Percentiles rank a stretch among this genome's conserved stretches.
Evolutionary conservation across 129 eudicot species (phyloP).

Genomic region (Artemisia tridentata): DNA sequence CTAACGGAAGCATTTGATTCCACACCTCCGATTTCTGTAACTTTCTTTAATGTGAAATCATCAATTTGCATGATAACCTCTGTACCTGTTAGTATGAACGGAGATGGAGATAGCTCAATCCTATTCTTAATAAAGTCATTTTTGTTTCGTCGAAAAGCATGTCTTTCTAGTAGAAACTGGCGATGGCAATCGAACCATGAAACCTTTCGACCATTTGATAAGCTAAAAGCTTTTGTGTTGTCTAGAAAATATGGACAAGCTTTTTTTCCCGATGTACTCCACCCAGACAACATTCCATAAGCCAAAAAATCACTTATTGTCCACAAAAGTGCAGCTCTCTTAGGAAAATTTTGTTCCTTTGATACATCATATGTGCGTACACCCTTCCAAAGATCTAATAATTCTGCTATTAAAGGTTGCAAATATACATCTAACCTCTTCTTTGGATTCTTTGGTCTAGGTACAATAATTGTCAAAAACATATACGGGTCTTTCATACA

Average conservation of each 20-base stretch:
- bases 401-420: conserved; percentile 20
- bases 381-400: conserved; percentile 8
- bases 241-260: not conserved
- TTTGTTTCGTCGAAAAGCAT: not conserved
- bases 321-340: not conserved
- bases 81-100: not conserved
- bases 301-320: not conserved
- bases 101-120: not conserved
- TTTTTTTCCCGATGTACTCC: not conserved
- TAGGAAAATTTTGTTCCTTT: not conserved
- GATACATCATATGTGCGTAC: conserved; percentile 1
- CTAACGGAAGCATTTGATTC: too few relatives aligned
- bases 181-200: conserved; percentile 28
- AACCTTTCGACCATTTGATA: not conserved
- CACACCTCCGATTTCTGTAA: not conserved
- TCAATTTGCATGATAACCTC: conserved; percentile 10
- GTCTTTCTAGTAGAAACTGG: not conserved
- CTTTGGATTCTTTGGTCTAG: not conserved
- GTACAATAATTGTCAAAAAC: too few relatives aligned
- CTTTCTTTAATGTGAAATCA: conserved; percentile 15
- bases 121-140: not conserved
- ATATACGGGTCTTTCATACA: too few relatives aligned
- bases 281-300: not conserved
- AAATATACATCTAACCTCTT: conserved; percentile 13
- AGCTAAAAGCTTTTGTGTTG: not conserved